A percentile compares a stretch with the other conserved stretches of the same genome.
These are phyloP conservation scores for Saccharomycopsis malanga DNA, from an alignment of 805 yeast genomes.

Conservation along the genomic window DNA sequence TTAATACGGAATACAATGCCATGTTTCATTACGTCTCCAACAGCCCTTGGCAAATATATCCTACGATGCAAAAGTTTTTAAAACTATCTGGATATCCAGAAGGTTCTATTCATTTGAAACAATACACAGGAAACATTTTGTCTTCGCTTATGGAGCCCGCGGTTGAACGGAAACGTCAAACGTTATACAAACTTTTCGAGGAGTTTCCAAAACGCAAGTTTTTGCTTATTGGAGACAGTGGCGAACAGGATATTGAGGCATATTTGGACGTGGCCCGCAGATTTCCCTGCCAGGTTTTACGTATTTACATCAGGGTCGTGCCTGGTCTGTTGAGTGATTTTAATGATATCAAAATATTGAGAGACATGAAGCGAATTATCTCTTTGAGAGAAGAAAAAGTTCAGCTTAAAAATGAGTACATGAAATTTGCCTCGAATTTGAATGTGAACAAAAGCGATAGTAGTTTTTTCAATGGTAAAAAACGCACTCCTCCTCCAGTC, in stretches of 20 bases:
- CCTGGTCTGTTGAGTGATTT: constrained; percentile 56
- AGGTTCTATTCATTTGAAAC: constrained; percentile 83
- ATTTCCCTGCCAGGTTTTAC: constrained; percentile 58
- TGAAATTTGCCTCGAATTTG: constrained; percentile 3
- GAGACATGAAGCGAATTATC: constrained; percentile 13
- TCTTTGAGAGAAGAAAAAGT: constrained; percentile 7
- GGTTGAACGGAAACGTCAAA: constrained; percentile 65
- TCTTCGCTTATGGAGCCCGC: constrained; percentile 83
- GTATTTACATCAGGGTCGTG: constrained; percentile 77
- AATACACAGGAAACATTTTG: constrained; percentile 74
- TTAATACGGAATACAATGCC: constrained; percentile 36
- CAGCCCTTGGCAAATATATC: constrained; percentile 86
- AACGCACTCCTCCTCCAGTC: constrained; percentile 4
- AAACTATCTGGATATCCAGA: constrained; percentile 51
- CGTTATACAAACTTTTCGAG: constrained; percentile 51
- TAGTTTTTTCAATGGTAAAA: not conserved
- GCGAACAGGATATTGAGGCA: constrained; percentile 92
- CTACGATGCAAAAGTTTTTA: constrained; percentile 47
- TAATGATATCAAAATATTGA: constrained; percentile 27
- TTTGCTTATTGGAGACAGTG: constrained; percentile 88
- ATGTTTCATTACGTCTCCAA: constrained; percentile 92
- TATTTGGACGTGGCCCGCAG: constrained; percentile 60
- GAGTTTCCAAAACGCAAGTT: constrained; percentile 78
- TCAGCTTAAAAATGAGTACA: constrained; percentile 6
- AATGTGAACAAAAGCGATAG: not conserved